phyloP scores from a whole-genome alignment of 2,329 filamentous ascomycete species.

The Xylariales sp. region DNA sequence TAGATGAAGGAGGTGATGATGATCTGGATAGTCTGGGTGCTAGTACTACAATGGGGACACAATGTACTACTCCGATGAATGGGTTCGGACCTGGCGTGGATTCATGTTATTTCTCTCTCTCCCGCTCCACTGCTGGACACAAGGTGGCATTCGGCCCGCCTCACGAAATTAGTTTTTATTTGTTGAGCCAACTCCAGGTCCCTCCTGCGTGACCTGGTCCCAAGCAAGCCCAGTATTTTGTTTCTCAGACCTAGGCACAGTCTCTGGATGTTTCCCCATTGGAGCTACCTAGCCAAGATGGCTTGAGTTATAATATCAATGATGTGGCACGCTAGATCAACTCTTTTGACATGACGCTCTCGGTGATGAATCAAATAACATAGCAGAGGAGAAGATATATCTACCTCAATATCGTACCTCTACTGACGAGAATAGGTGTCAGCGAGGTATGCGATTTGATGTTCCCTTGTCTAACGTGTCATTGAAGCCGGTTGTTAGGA shows the following conservation, averaged over 20 bases:
- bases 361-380: too few species aligned
- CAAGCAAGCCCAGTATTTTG: neutral
- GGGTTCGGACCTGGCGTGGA: neutral
- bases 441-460: neutral
- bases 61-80: slow-evolving; percentile 4
- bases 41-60: neutral
- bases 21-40: neutral
- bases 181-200: neutral
- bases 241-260: neutral
- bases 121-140: neutral
- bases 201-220: neutral
- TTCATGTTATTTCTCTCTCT: neutral
- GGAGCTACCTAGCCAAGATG: neutral
- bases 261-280: neutral
- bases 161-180: neutral
- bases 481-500: neutral
- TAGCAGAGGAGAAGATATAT: neutral
- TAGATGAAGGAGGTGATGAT: neutral
- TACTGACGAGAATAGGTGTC: neutral
- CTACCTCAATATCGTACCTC: slow-evolving; percentile 11
- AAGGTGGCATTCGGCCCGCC: neutral
- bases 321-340: too few species aligned
- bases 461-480: slow-evolving; percentile 9
- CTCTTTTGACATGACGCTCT: neutral
- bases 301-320: neutral